These are phyloP conservation scores for Pyrenula aspistea DNA, from an alignment of 495 filamentous ascomycete genomes.

Conservation along the genomic window DNA sequence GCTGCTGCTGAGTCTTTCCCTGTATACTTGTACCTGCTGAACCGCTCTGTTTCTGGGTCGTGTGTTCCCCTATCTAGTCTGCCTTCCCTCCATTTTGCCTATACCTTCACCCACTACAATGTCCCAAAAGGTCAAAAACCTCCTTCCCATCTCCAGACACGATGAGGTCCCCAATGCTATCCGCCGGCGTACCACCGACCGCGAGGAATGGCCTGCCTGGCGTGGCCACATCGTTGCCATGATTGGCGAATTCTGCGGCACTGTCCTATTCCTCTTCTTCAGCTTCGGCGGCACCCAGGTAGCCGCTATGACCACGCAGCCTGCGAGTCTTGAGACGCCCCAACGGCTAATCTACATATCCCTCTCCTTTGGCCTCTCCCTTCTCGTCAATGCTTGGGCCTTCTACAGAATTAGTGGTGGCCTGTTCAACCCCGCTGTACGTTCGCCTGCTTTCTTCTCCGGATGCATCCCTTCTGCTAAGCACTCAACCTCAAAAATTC, in stretches of 20 bases:
- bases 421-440: constrained; percentile 53
- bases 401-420: constrained; percentile 56
- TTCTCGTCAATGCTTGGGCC: constrained; percentile 54
- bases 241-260: constrained; percentile 32
- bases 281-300: constrained; percentile 28
- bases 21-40: too few species aligned
- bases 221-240: constrained; percentile 10
- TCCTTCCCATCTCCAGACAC: background rate
- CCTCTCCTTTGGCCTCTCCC: constrained; percentile 47
- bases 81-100: too few species aligned
- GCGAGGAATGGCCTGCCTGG: background rate
- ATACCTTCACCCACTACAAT: background rate
- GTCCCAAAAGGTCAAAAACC: background rate
- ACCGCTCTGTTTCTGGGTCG: too few species aligned
- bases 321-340: constrained; percentile 24
- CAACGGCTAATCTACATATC: constrained; percentile 37
- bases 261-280: constrained; percentile 40
- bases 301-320: constrained; percentile 18
- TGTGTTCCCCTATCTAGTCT: too few species aligned
- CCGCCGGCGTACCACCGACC: background rate
- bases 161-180: background rate
- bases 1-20: too few species aligned
- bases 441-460: constrained; percentile 12
- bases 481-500: too few species aligned
- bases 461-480: too few species aligned